phyloP scores from a whole-genome alignment of 2,329 filamentous ascomycete genomes.

The Epichloe bromicola region DNA sequence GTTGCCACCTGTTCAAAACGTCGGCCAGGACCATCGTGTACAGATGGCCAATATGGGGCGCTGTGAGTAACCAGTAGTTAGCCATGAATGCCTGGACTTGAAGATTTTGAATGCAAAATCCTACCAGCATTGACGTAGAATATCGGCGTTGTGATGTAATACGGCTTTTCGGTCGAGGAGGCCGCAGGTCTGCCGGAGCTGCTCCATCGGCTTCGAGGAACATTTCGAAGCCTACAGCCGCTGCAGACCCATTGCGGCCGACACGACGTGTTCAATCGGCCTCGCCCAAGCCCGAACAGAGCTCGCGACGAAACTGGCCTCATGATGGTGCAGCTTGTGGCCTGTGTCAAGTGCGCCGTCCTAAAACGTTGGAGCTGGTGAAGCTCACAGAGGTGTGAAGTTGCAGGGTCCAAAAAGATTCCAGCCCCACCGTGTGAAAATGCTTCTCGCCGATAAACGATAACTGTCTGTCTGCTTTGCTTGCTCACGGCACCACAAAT shows the following conservation, averaged over 20 bases:
- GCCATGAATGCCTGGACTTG: not conserved
- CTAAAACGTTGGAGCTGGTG: not conserved
- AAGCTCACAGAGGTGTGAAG: not conserved
- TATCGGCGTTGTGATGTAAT: constrained; percentile 91
- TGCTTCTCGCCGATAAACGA: not conserved
- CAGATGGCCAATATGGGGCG: constrained; percentile 87
- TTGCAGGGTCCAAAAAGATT: not conserved
- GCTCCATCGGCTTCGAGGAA: constrained; percentile 16
- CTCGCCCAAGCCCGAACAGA: constrained; percentile 12
- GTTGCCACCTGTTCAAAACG: constrained; percentile 83
- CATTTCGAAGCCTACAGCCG: constrained; percentile 14
- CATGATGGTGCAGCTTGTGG: constrained; percentile 11
- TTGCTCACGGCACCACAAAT: not conserved
- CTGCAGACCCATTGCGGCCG: constrained; percentile 16
- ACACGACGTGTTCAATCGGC: constrained; percentile 8
- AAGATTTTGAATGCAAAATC: no score
- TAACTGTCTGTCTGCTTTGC: not conserved
- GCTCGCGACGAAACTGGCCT: constrained; percentile 15
- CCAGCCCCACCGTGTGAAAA: constrained; percentile 1
- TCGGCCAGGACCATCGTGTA: constrained; percentile 89
- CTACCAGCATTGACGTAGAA: constrained; percentile 96
- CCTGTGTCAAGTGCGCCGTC: not conserved
- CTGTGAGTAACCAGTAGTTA: constrained; percentile 27
- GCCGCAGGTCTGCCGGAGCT: constrained; percentile 15
- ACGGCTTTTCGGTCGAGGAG: constrained; percentile 50